Conservation (phyloP, 495 filamentous ascomycete species). For the Hypoxylon rickii region DNA sequence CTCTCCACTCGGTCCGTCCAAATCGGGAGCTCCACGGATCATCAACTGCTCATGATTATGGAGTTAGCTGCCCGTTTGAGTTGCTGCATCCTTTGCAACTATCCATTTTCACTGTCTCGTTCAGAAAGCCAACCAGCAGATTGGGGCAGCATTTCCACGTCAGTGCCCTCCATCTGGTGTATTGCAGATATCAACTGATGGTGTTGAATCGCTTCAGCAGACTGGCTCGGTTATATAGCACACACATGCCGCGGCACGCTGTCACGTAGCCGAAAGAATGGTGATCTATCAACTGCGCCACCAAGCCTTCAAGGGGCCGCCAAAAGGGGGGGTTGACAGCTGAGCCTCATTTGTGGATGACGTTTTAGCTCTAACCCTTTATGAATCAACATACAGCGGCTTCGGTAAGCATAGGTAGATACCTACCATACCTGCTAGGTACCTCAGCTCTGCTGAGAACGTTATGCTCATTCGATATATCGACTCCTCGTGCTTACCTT, state of each 20-base stretch:
- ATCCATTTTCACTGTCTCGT: not conserved
- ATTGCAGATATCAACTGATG: no score
- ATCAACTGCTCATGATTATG: constrained; percentile 28
- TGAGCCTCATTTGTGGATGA: not conserved
- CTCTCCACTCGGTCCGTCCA: constrained; percentile 29
- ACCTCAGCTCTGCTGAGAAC: no score
- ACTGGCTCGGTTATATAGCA: no score
- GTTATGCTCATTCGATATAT: no score
- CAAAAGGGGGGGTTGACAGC: no score
- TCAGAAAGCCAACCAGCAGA: constrained; percentile 8
- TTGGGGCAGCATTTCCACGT: no score
- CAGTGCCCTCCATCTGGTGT: no score
- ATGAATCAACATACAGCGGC: no score
- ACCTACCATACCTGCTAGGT: no score
- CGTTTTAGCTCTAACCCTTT: not conserved
- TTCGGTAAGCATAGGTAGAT: no score
- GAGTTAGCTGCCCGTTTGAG: constrained; percentile 19
- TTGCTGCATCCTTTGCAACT: constrained; percentile 3
- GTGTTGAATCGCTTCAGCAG: no score
- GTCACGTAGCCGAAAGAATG: not conserved
- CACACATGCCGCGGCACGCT: not conserved
- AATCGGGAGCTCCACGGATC: constrained; percentile 23
- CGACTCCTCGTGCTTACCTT: not conserved
- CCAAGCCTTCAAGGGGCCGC: not conserved
- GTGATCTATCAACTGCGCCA: no score